Conservation (phyloP, 192 early-diverging fungal species). For the Linnemannia exigua region DNA sequence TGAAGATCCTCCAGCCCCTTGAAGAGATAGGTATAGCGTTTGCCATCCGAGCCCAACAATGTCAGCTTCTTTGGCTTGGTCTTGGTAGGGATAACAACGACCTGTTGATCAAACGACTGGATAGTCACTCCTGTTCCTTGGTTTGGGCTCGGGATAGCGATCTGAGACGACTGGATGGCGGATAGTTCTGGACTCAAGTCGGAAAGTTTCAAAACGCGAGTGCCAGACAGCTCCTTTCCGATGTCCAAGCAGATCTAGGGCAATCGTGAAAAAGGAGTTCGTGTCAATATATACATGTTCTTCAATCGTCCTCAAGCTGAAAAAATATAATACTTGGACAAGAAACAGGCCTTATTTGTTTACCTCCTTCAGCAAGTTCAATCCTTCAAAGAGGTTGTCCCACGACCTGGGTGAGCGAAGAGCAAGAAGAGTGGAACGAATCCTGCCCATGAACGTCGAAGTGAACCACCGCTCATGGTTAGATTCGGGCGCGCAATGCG, state of each 20-base stretch:
- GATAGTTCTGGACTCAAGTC: conserved; percentile 75
- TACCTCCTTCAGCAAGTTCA: conserved; percentile 74
- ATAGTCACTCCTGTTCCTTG: conserved; percentile 56
- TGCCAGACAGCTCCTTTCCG: conserved; percentile 66
- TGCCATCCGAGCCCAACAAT: conserved; percentile 70
- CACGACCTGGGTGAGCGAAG: conserved; percentile 63
- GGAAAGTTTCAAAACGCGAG: conserved; percentile 66
- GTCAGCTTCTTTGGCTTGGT: conserved; percentile 92
- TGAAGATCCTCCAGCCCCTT: conserved; percentile 96
- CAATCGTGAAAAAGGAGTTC: conserved; percentile 6
- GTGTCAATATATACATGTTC: neutral
- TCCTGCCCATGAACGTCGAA: conserved; percentile 64
- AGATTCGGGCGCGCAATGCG: conserved; percentile 45
- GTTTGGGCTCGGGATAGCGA: conserved; percentile 72
- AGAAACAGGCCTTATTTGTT: neutral
- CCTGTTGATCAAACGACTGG: conserved; percentile 63
- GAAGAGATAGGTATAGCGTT: conserved; percentile 80
- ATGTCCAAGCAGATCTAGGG: conserved; percentile 70
- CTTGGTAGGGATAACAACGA: conserved; percentile 83
- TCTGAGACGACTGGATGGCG: conserved; percentile 55
- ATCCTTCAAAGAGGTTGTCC: conserved; percentile 62
- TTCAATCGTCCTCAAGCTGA: neutral
- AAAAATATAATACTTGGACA: no score
- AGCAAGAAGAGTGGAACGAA: conserved; percentile 64
- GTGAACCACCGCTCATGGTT: conserved; percentile 80